phyloP scores from a whole-genome alignment of 2,329 filamentous ascomycete genomes.

The Trichoderma sp. region DNA sequence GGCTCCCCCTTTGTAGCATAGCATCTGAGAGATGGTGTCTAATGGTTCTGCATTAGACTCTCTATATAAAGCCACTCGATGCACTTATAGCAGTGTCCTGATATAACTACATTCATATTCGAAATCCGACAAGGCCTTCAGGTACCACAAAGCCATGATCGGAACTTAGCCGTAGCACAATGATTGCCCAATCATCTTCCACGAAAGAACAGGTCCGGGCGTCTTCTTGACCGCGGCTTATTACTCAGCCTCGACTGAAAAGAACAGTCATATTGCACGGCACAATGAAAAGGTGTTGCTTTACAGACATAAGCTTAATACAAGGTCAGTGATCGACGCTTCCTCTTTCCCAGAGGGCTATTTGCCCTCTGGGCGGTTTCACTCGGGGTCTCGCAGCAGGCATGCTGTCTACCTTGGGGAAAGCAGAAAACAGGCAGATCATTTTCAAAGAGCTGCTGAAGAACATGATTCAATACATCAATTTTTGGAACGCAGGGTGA shows the following conservation, averaged over 20 bases:
- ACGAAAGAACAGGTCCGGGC: no score
- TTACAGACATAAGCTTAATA: not conserved
- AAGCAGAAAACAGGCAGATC: not conserved
- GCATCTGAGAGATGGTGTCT: not conserved
- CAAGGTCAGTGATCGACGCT: not conserved
- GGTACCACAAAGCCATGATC: not conserved
- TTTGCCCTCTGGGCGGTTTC: not conserved
- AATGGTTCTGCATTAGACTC: not conserved
- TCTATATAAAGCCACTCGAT: not conserved
- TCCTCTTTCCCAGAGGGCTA: not conserved
- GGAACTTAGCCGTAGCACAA: not conserved
- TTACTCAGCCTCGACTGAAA: not conserved
- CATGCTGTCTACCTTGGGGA: not conserved
- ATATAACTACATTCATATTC: not conserved
- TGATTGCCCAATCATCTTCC: not conserved
- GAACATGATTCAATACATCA: not conserved
- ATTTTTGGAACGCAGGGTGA: no score
- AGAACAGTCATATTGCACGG: not conserved
- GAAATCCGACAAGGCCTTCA: not conserved
- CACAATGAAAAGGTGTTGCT: accelerated
- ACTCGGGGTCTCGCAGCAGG: not conserved
- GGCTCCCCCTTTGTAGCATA: not conserved
- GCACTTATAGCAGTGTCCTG: not conserved
- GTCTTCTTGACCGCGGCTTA: not conserved
- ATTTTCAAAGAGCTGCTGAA: not conserved